A percentile compares a stretch with the other conserved stretches of the same genome.
Evolutionary conservation across 768 basidiomycete species (phyloP).

Genomic region (Sporobolomyces phaffii): DNA sequence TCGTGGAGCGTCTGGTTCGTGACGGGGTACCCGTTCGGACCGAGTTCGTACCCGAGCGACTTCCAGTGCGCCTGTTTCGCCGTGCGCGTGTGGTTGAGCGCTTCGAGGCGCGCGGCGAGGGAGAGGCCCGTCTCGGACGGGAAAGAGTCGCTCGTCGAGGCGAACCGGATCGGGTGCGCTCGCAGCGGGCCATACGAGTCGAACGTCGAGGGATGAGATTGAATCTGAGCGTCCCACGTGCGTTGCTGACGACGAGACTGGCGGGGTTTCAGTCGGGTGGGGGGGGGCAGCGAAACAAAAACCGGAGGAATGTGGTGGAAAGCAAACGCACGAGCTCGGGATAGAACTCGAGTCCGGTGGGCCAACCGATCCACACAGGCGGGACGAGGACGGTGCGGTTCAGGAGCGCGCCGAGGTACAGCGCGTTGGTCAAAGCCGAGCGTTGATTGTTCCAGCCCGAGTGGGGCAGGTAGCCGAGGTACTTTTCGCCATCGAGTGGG

Average conservation of each 20-base stretch:
- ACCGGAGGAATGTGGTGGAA: too few species aligned
- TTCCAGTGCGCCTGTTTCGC: background rate
- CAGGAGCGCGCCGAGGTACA: constrained; percentile 60
- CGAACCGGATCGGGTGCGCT: background rate
- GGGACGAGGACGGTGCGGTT: constrained; percentile 65
- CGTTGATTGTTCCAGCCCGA: constrained; percentile 78
- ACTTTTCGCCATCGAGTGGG: constrained; percentile 52
- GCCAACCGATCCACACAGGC: constrained; percentile 61
- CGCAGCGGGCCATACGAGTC: background rate
- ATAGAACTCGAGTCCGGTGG: constrained; percentile 56
- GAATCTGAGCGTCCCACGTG: constrained; percentile 10
- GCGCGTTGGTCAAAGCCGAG: constrained; percentile 71
- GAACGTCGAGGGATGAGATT: background rate
- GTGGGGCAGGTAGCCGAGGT: constrained; percentile 70
- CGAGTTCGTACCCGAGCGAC: background rate
- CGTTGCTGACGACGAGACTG: constrained; percentile 4
- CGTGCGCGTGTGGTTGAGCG: background rate
- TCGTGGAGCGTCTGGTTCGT: too few species aligned
- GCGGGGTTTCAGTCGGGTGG: background rate
- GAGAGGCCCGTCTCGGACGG: background rate
- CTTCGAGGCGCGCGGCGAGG: background rate
- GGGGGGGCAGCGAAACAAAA: background rate
- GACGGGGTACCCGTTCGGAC: constrained; percentile 17
- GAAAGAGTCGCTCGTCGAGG: background rate
- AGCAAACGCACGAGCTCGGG: constrained; percentile 47